Evolutionary conservation across 2,329 filamentous ascomycete genomes (phyloP).

Genomic region (Penicillium sp.): DNA sequence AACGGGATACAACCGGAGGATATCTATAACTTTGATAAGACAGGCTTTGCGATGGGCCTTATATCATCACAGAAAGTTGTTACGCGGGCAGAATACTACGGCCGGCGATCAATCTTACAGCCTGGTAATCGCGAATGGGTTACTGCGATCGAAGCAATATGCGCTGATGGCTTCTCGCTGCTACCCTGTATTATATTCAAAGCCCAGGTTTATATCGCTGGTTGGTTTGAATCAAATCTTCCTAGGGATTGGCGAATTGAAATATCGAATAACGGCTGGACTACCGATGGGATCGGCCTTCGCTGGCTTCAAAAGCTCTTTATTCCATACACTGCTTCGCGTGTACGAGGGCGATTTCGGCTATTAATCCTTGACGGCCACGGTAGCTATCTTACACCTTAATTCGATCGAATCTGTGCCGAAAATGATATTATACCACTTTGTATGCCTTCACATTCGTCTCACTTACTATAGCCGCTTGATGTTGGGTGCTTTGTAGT

Average conservation of each 20-base stretch:
- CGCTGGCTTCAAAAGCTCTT: no score
- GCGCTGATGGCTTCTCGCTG: slow-evolving; percentile 2
- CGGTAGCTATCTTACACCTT: no score
- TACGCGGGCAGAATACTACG: no score
- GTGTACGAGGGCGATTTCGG: no score
- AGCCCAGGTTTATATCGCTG: not conserved
- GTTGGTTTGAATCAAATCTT: not conserved
- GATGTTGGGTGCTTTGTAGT: not conserved
- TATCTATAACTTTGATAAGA: no score
- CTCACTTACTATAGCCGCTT: slow-evolving; percentile 3
- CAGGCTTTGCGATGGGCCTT: no score
- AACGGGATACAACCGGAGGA: no score
- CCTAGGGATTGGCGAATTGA: slow-evolving; percentile 2
- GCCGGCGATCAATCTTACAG: no score
- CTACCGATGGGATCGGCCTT: slow-evolving; percentile 1
- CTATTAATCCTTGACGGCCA: no score
- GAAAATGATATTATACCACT: slow-evolving; percentile 1
- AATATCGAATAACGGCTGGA: slow-evolving; percentile 4
- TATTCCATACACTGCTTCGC: no score
- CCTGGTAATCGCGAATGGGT: no score
- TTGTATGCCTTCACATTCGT: slow-evolving; percentile 4
- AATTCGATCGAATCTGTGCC: slow-evolving; percentile 1
- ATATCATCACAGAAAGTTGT: no score
- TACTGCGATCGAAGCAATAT: not conserved
- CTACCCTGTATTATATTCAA: slow-evolving; percentile 4